Percentiles rank a stretch among this genome's conserved stretches.
Conservation (phyloP, 2,329 filamentous ascomycete genomes). For the Rachicladosporium sp. region DNA sequence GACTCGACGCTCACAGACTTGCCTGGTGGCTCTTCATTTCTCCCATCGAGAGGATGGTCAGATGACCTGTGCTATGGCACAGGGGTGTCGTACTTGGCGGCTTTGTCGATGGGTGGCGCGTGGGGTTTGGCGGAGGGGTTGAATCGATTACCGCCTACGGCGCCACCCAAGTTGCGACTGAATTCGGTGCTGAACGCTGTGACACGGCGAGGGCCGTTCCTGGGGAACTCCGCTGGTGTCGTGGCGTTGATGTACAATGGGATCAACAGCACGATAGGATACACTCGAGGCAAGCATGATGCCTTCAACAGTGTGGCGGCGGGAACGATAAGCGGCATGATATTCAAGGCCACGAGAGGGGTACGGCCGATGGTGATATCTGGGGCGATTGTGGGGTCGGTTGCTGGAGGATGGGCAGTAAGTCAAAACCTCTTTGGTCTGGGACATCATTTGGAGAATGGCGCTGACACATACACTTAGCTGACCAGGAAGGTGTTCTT, state of each 20-base stretch:
- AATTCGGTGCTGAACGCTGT: conserved; percentile 93
- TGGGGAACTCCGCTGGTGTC: conserved; percentile 92
- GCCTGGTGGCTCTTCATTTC: conserved; percentile 71
- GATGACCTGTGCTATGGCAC: conserved; percentile 98
- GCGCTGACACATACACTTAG: conserved; percentile 1
- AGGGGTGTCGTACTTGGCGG: conserved; percentile 85
- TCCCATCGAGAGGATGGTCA: conserved; percentile 92
- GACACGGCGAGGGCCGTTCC: conserved; percentile 81
- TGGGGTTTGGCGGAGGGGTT: conserved; percentile 91
- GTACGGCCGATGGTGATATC: conserved; percentile 89
- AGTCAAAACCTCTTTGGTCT: conserved; percentile 28
- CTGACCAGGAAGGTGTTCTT: conserved; percentile 5
- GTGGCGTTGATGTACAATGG: conserved; percentile 95
- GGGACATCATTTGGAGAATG: not conserved
- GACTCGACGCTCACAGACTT: conserved; percentile 79
- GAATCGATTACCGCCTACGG: conserved; percentile 54
- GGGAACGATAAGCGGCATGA: conserved; percentile 75
- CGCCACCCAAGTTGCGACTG: conserved; percentile 77
- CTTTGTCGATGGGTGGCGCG: conserved; percentile 69
- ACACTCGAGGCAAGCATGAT: conserved; percentile 74
- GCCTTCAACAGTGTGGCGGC: conserved; percentile 77
- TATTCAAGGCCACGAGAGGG: conserved; percentile 94
- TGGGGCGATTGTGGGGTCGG: conserved; percentile 71
- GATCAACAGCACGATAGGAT: conserved; percentile 72
- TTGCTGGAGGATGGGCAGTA: conserved; percentile 87